Percentiles rank a stretch among this genome's conserved stretches.
Evolutionary conservation across 306 rosid genomes (phyloP).

Genomic region (Lablab purpureus): DNA sequence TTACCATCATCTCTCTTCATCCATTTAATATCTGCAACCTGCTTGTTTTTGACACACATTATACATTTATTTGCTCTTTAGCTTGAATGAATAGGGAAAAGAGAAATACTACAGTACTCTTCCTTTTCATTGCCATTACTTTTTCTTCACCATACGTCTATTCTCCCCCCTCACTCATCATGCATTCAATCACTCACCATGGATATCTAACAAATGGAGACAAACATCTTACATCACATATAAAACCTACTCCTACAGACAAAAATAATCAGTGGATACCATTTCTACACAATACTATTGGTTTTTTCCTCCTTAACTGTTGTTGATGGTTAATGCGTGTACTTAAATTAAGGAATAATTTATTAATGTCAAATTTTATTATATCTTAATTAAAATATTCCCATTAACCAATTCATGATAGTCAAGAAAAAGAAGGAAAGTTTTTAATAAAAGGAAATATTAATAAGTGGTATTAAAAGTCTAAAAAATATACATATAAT

Average conservation of each 20-base stretch:
- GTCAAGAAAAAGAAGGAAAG: not conserved
- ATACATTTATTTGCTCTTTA: conserved; percentile 9
- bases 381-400: not conserved
- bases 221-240: conserved; percentile 27
- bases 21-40: conserved; percentile 32
- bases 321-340: not conserved
- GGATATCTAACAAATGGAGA: not conserved
- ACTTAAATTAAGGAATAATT: not conserved
- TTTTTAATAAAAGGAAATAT: not conserved
- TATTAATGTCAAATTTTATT: not conserved
- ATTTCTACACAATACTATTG: not conserved
- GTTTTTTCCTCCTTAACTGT: not conserved
- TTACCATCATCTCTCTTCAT: conserved; percentile 32
- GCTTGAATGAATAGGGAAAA: not conserved
- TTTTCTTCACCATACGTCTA: conserved; percentile 17
- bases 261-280: not conserved
- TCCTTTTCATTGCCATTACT: conserved; percentile 2
- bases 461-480: not conserved
- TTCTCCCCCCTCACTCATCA: conserved; percentile 9
- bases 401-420: not conserved
- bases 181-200: not conserved
- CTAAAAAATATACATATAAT: not conserved
- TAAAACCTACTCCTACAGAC: not conserved
- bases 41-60: not conserved
- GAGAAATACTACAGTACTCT: not conserved